Percentiles rank a stretch among this genome's conserved stretches.
Evolutionary conservation across 140 eudicot species (phyloP).

Genomic region (Erigeron philadelphicus): DNA sequence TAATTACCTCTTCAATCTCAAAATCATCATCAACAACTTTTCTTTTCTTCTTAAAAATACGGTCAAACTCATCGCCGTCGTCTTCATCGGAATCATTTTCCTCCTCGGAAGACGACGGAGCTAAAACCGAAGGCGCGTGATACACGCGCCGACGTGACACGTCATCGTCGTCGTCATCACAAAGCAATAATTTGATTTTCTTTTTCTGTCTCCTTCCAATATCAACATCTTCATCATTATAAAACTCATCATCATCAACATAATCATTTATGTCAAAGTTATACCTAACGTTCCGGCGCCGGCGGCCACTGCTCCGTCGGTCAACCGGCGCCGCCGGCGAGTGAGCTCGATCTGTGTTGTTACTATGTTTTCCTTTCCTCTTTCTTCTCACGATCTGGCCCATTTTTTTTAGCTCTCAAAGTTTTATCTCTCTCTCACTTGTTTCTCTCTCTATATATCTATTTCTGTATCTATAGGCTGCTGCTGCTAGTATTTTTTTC

Average conservation of each 20-base stretch:
- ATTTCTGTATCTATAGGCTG: constrained; percentile 23
- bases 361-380: constrained; percentile 63
- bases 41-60: constrained; percentile 53
- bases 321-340: constrained; percentile 31
- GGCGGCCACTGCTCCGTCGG: constrained; percentile 56
- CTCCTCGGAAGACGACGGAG: constrained; percentile 33
- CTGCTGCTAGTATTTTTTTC: constrained; percentile 39
- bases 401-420: constrained; percentile 40
- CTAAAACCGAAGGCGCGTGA: constrained; percentile 36
- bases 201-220: constrained; percentile 61
- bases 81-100: constrained; percentile 14
- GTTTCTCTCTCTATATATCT: constrained; percentile 20
- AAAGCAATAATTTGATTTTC: constrained; percentile 40
- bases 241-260: constrained; percentile 63
- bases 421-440: constrained; percentile 21
- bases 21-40: constrained; percentile 34
- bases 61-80: constrained; percentile 6
- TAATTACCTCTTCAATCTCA: constrained; percentile 28
- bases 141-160: constrained; percentile 42
- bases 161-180: constrained; percentile 5
- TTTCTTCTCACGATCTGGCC: constrained; percentile 74
- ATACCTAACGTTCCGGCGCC: constrained; percentile 71
- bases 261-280: constrained; percentile 71
- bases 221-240: constrained; percentile 46
- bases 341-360: constrained; percentile 59